Percentiles rank a stretch among this genome's conserved stretches.
phyloP scores from a whole-genome alignment of 192 early-diverging fungal species.

The Obelidium mucronatum region DNA sequence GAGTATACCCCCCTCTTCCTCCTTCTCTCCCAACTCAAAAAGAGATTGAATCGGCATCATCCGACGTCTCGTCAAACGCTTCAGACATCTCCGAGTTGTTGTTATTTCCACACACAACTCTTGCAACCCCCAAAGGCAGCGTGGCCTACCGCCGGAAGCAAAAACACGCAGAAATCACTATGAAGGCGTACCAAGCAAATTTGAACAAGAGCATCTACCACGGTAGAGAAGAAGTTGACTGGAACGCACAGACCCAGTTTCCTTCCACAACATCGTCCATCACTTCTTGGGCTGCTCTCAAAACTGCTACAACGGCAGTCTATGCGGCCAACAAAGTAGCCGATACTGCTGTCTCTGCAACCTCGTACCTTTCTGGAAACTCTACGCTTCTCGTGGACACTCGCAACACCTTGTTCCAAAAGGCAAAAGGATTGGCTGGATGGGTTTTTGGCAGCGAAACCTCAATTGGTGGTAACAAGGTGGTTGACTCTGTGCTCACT shows the following conservation, averaged over 20 bases:
- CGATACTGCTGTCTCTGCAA: background rate
- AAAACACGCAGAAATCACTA: too few species aligned
- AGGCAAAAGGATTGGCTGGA: background rate
- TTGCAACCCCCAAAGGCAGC: too few species aligned
- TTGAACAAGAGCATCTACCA: too few species aligned
- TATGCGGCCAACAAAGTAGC: background rate
- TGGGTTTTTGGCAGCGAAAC: slow-evolving; percentile 9
- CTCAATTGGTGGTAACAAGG: background rate
- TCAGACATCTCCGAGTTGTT: too few species aligned
- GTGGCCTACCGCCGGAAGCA: too few species aligned
- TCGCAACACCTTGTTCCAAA: background rate
- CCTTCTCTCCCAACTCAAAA: too few species aligned
- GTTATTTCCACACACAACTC: too few species aligned
- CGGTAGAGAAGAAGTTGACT: too few species aligned
- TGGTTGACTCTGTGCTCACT: background rate
- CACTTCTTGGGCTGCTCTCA: background rate
- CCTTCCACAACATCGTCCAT: background rate
- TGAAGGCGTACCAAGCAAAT: too few species aligned
- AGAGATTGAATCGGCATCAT: too few species aligned
- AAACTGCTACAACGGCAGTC: background rate
- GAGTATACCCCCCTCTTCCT: background rate
- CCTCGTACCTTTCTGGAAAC: slow-evolving; percentile 2
- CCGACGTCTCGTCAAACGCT: too few species aligned
- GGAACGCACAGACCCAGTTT: too few species aligned
- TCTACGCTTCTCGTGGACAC: background rate